A percentile compares a stretch with the other conserved stretches of the same genome.
Evolutionary conservation across 768 basidiomycete genomes (phyloP).

Genomic region (Tylopilus felleus): DNA sequence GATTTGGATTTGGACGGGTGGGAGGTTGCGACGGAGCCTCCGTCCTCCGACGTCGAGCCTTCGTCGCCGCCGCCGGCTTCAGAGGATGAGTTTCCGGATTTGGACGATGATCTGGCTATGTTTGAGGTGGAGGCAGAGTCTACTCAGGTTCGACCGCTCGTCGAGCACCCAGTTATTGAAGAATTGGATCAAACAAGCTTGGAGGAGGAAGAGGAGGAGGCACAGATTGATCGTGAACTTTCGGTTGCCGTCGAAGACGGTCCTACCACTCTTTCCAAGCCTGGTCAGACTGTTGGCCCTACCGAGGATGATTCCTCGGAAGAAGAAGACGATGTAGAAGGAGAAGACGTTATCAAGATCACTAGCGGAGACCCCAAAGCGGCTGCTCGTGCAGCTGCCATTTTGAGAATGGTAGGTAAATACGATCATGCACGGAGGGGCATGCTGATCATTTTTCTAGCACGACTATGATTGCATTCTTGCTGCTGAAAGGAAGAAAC

Average conservation of each 20-base stretch:
- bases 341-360: slow-evolving; percentile 68
- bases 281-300: neutral
- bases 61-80: slow-evolving; percentile 6
- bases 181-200: slow-evolving; percentile 14
- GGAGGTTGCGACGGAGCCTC: slow-evolving; percentile 24
- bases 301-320: slow-evolving; percentile 20
- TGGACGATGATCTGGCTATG: slow-evolving; percentile 15
- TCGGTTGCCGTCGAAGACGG: slow-evolving; percentile 29
- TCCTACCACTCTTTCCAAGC: neutral
- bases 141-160: slow-evolving; percentile 7
- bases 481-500: slow-evolving; percentile 30
- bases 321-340: slow-evolving; percentile 33
- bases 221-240: slow-evolving; percentile 35
- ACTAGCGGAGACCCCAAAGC: slow-evolving; percentile 81
- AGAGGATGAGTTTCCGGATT: slow-evolving; percentile 19
- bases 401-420: slow-evolving; percentile 74
- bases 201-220: slow-evolving; percentile 32
- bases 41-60: slow-evolving; percentile 12
- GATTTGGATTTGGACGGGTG: slow-evolving; percentile 7
- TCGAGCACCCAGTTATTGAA: neutral
- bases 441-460: slow-evolving; percentile 34
- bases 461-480: slow-evolving; percentile 83
- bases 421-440: neutral
- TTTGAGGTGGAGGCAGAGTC: slow-evolving; percentile 19
- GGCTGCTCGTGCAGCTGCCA: slow-evolving; percentile 90